These are phyloP conservation scores for Elsinoe arachidis DNA, from an alignment of 2,329 filamentous ascomycete genomes.

Conservation along the genomic window DNA sequence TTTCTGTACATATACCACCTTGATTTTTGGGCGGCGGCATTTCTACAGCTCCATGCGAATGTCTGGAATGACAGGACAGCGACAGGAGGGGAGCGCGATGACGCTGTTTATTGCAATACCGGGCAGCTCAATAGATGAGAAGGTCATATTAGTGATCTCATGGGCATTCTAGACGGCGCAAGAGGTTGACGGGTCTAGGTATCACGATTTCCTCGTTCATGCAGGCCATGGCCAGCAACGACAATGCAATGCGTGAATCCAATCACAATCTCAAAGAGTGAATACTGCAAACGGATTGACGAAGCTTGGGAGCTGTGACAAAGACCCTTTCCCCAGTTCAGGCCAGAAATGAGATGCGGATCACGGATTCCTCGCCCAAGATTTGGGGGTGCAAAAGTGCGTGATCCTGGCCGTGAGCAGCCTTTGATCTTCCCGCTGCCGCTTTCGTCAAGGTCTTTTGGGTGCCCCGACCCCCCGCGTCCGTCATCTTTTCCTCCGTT, in stretches of 20 bases:
- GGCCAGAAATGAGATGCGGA: background rate
- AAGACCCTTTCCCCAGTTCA: background rate
- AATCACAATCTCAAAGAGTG: no score
- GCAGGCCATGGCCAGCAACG: no score
- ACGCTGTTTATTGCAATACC: no score
- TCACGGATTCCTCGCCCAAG: background rate
- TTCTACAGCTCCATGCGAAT: background rate
- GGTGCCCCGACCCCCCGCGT: background rate
- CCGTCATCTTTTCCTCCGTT: background rate
- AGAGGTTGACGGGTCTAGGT: background rate
- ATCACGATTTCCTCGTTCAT: background rate
- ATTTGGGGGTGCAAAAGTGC: background rate
- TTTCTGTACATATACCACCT: conserved; percentile 5
- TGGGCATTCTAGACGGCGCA: background rate
- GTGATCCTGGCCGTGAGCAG: background rate
- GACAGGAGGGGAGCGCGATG: background rate
- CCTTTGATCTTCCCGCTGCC: conserved; percentile 3
- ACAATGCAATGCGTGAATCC: no score
- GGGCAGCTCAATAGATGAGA: background rate
- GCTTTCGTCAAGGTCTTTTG: background rate
- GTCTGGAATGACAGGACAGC: background rate
- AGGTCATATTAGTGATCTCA: background rate
- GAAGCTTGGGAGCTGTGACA: no score
- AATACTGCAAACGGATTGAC: no score
- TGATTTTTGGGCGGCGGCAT: background rate